Percentiles rank a stretch among this genome's conserved stretches.
These are phyloP conservation scores for Oryza officinalis DNA, from an alignment of 176 grass and related monocot species.

Conservation along the genomic window DNA sequence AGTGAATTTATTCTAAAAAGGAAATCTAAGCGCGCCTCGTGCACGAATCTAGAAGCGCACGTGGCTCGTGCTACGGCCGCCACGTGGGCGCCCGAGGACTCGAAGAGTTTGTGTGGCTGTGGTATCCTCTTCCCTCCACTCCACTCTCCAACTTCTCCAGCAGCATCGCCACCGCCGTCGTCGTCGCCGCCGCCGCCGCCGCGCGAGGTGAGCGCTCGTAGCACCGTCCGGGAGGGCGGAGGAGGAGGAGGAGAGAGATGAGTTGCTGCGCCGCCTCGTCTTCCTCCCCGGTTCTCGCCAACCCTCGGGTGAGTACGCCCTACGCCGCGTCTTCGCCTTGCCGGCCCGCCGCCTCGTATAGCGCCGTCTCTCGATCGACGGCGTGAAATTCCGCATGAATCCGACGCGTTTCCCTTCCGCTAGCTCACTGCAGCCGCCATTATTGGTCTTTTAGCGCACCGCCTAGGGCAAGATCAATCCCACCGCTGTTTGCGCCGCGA, in stretches of 20 bases:
- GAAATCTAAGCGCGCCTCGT: neutral
- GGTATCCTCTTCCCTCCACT: neutral
- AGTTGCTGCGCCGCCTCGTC: conserved; percentile 8
- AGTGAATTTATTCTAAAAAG: neutral
- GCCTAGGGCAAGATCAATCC: neutral
- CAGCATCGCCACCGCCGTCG: neutral
- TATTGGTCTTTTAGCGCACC: neutral
- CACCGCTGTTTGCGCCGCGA: neutral
- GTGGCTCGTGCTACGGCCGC: neutral
- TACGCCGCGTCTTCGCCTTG: neutral
- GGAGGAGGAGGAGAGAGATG: conserved; percentile 16
- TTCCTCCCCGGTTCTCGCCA: conserved; percentile 40
- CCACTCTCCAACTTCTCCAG: neutral
- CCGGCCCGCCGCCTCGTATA: too few relatives aligned
- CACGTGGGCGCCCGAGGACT: neutral
- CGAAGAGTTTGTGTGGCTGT: neutral
- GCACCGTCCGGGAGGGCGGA: neutral
- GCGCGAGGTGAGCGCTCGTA: neutral
- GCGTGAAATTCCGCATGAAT: neutral
- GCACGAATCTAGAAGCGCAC: neutral
- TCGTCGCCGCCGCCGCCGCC: neutral
- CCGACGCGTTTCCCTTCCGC: neutral
- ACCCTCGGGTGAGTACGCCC: conserved; percentile 28
- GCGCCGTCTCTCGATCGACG: neutral
- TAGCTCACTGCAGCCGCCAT: neutral